Evolutionary conservation across 148 eudicot genomes (phyloP), one percentile per base, ranked within the genome.

Genomic region (Chenopodium album): DNA sequence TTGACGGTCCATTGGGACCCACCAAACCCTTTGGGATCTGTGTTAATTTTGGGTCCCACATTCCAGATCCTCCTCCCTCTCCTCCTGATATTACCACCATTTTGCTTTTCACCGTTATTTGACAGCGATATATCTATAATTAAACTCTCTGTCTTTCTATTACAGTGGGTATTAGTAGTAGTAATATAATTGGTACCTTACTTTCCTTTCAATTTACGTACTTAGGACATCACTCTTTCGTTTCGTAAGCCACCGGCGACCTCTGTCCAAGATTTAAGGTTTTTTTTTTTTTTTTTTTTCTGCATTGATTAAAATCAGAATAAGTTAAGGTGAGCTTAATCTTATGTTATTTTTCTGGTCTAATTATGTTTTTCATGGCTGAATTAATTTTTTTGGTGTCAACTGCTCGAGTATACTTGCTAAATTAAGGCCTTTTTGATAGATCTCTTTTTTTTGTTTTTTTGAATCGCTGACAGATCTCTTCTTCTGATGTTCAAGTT

Each of bases 171-270:
- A 81, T 34, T 60, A 63, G 62, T 54, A 54, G 3, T 54, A 54
- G 22, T 14, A 56, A 2, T 56, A 56, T 14, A 52, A 2, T 56
- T 56, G 34, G 73, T 84, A 71, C 86, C 76, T 84, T 84, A 80
- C 86, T 80, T 84, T 76, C 66, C 86, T 84, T 84, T 23, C 71
- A 84, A 84, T 84, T 75, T 84, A 84, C 76, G 83, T 84, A 80
- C 78, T 34, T 28, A 63, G 20, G n/a, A 63, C 47, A 71, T 59
- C 16, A 71, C 64, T 56, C n/a, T 26, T 12, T 32, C 20, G 54
- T 69, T 76, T 46, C 66, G 50, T 75, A 48, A 68, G n/a, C 29
- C 50, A 44, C 41, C 28, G 68, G 69, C 4, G 60, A 75, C 77
- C 71, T 79, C 48, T 59, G 14, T 70, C 26, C 76, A 68, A 68